These are phyloP conservation scores for Dendrobium officinale DNA, from an alignment of 106 monocot genomes.

Conservation along the genomic window DNA sequence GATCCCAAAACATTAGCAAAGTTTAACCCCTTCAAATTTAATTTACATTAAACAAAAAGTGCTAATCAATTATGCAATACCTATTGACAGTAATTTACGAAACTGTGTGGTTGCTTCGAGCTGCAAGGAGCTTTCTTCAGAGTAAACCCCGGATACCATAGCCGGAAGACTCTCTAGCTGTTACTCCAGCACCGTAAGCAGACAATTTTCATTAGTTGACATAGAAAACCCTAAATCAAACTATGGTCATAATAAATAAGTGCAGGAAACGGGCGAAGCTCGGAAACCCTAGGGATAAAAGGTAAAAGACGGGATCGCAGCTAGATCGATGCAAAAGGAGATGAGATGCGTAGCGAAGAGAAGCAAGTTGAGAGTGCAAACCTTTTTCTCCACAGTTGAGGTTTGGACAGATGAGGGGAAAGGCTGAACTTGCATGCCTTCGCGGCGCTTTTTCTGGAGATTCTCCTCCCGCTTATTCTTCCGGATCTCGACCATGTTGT, in stretches of 20 bases:
- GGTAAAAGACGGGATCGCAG: neutral
- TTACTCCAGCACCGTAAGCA: neutral
- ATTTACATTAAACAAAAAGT: neutral
- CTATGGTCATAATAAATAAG: neutral
- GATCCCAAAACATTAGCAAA: neutral
- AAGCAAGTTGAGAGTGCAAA: neutral
- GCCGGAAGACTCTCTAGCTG: slow-evolving; percentile 51
- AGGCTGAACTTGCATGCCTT: slow-evolving; percentile 46
- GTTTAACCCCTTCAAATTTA: neutral
- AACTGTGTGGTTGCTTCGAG: slow-evolving; percentile 65
- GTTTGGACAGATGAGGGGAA: slow-evolving; percentile 15
- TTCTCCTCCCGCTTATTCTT: slow-evolving; percentile 55
- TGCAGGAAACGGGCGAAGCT: neutral
- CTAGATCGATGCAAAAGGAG: neutral
- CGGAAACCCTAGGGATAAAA: neutral
- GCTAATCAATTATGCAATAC: slow-evolving; percentile 13
- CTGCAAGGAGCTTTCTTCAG: slow-evolving; percentile 39
- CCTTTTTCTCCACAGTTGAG: slow-evolving; percentile 47
- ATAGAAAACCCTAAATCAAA: neutral
- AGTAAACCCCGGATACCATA: slow-evolving; percentile 52
- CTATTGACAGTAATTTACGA: slow-evolving; percentile 60
- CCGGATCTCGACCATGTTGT: slow-evolving; percentile 70
- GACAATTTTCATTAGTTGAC: neutral
- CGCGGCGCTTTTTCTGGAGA: slow-evolving; percentile 57
- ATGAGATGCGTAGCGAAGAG: neutral